Evolutionary conservation across 2,329 filamentous ascomycete species (phyloP), one percentile per base, ranked within the genome.

Genomic region (Myriosclerotinia duriaeana): DNA sequence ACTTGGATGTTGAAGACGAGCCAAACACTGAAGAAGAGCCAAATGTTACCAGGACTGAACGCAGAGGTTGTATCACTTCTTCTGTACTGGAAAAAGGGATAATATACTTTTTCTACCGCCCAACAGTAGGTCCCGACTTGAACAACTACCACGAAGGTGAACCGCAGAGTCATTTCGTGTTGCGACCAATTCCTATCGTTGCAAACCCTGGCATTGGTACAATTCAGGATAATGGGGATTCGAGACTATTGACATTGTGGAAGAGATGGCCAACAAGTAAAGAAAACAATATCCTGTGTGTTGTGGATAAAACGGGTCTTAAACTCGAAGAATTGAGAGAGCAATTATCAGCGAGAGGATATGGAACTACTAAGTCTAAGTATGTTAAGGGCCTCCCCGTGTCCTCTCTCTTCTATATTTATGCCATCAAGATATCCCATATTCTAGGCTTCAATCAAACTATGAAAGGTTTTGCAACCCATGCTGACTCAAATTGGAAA

Each of bases 91-190:
- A 97, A 75, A 96, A 95, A 74, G 93, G 93, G 4, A 85, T 95
- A 72, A 88, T 97, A 71, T 96, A 96, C 81, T 96, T 96, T 83
- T 96, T 96, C 81, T 89, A 90, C 73, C 88, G 93, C 22, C 87
- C 87, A 9, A 88, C 92, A 15, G 91, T 97, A 48, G 86, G 87
- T 61, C 83, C 92, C 5, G 85, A 92, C 5, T 2, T 3, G 17
- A 88, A 92, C 0, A 83, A 88, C 22, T 83, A 84, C 55, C 81
- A 94, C 1, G 79, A 84, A 52, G 92, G 97, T 63, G 84, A 96
- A 59, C 87, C 90, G 53, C 88, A 92, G 59, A 92, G 85, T 69
- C 94, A 89, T 79, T 88, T 97, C 73, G 84, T 96, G 17, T 83
- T 97, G 5, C 86, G 90, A 0, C 92, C 92, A 0, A 80, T 94